phyloP scores from a whole-genome alignment of 2,329 filamentous ascomycete genomes.

The Apiospora phragmitis region DNA sequence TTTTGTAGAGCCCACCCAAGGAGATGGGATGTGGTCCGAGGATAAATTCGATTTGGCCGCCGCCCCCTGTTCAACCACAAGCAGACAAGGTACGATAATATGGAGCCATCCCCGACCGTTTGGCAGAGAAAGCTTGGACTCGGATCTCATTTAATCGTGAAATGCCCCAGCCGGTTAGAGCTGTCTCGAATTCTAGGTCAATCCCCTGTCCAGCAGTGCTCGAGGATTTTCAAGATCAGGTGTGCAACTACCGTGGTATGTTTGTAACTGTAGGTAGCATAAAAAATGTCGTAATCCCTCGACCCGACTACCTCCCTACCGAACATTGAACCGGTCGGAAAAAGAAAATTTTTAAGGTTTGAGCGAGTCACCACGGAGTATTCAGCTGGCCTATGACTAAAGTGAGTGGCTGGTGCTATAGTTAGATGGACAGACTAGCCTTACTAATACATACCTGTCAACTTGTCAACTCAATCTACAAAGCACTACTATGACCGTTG shows the following conservation, averaged over 20 bases:
- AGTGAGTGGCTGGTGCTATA: background rate
- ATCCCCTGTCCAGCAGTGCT: background rate
- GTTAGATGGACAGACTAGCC: background rate
- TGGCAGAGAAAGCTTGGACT: background rate
- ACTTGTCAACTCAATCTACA: background rate
- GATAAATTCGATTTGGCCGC: background rate
- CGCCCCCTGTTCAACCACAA: background rate
- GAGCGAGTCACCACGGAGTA: background rate
- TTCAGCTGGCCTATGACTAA: background rate
- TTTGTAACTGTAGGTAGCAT: background rate
- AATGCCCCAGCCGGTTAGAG: background rate
- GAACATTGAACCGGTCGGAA: background rate
- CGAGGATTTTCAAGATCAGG: background rate
- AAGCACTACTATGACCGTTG: background rate
- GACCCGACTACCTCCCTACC: background rate
- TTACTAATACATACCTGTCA: background rate
- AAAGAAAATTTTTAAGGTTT: slow-evolving; percentile 7
- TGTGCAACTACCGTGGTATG: background rate
- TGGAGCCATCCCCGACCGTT: background rate
- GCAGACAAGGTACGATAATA: background rate
- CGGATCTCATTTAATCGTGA: background rate
- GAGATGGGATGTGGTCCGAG: background rate
- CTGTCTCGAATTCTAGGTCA: background rate
- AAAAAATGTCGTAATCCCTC: background rate
- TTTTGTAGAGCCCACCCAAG: background rate